These are phyloP conservation scores for Colletotrichum sp. DNA, from an alignment of 2,329 filamentous ascomycete genomes.

Conservation along the genomic window DNA sequence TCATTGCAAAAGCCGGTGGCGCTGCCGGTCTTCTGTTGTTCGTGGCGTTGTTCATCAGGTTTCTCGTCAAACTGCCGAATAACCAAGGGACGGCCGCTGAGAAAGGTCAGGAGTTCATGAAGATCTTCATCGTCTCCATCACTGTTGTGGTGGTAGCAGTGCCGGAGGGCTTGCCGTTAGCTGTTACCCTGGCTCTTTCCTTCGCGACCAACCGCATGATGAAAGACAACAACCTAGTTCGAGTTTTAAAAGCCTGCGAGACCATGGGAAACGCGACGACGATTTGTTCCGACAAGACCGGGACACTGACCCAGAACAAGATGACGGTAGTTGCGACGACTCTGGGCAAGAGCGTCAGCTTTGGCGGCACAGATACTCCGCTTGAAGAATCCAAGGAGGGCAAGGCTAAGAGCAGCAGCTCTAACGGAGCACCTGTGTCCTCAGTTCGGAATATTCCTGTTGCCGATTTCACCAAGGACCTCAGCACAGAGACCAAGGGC, in stretches of 20 bases:
- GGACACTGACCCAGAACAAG: constrained; percentile 63
- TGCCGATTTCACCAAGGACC: not conserved
- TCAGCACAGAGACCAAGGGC: constrained; percentile 28
- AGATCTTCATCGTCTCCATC: constrained; percentile 67
- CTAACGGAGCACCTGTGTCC: not conserved
- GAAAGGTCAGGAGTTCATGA: constrained; percentile 65
- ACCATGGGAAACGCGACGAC: constrained; percentile 77
- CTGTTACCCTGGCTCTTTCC: constrained; percentile 71
- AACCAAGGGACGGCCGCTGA: constrained; percentile 51
- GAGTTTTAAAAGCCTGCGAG: constrained; percentile 70
- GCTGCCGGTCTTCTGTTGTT: constrained; percentile 78
- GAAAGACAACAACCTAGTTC: constrained; percentile 74
- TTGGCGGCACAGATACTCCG: constrained; percentile 32
- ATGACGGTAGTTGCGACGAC: constrained; percentile 76
- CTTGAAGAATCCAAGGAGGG: constrained; percentile 27
- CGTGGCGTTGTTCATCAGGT: constrained; percentile 79
- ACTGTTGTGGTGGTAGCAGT: constrained; percentile 74
- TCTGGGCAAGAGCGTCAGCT: constrained; percentile 51
- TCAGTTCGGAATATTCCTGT: constrained; percentile 1
- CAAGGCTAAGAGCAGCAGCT: constrained; percentile 30
- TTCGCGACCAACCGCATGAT: constrained; percentile 72
- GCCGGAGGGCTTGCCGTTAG: constrained; percentile 69
- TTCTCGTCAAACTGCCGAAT: constrained; percentile 64
- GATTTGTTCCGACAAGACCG: constrained; percentile 57
- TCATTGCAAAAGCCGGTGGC: constrained; percentile 41